Conservation (phyloP, 331 rosid genomes). For the Dryas integrifolia region DNA sequence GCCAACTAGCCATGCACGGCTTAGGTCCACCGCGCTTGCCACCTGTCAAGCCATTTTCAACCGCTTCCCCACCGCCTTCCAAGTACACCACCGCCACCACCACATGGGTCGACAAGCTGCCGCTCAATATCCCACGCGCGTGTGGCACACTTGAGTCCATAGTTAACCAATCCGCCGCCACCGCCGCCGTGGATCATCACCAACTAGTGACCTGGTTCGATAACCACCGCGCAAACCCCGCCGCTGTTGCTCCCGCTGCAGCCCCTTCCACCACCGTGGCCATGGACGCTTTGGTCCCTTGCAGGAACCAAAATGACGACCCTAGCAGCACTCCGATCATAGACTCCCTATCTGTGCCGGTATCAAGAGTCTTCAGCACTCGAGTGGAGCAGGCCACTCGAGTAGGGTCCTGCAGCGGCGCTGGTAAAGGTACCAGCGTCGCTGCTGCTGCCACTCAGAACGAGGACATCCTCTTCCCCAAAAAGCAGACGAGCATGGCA, state of each 20-base stretch:
- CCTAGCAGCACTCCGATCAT: background rate
- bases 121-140: conserved; percentile 24
- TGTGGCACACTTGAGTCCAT: conserved; percentile 85
- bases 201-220: conserved; percentile 51
- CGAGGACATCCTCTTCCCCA: background rate
- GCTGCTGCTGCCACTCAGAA: conserved; percentile 11
- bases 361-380: no score
- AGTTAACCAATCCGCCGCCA: conserved; percentile 62
- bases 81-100: conserved; percentile 22
- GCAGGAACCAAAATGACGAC: conserved; percentile 38
- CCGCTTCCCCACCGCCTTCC: conserved; percentile 22
- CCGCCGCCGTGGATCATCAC: no score
- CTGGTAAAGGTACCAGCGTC: background rate
- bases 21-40: conserved; percentile 59
- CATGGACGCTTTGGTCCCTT: conserved; percentile 81
- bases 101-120: conserved; percentile 57
- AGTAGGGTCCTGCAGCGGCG: conserved; percentile 39
- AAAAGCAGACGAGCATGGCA: conserved; percentile 32
- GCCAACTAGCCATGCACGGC: conserved; percentile 77
- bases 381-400: conserved; percentile 15
- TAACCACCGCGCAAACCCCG: background rate
- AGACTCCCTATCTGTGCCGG: conserved; percentile 23
- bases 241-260: background rate
- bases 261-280: conserved; percentile 24
- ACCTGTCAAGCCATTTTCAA: conserved; percentile 24